phyloP scores from a whole-genome alignment of 495 filamentous ascomycete genomes.

The Thozetella sp. region DNA sequence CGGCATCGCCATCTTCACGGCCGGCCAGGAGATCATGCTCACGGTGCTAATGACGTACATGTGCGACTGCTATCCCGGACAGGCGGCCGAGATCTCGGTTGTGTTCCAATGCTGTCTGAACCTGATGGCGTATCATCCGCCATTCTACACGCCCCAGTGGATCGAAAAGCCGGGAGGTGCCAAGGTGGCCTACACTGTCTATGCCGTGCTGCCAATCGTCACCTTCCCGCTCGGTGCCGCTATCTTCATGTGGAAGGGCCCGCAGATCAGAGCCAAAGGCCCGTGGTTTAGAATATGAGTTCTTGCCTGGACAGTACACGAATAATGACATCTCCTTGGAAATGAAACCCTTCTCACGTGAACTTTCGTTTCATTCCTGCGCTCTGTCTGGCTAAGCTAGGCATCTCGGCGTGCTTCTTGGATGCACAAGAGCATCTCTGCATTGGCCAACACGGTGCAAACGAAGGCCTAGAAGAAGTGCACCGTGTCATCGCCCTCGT shows the following conservation, averaged over 20 bases:
- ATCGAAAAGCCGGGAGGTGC: not conserved
- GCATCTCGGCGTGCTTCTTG: too few relatives aligned
- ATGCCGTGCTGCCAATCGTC: not conserved
- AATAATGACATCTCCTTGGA: too few relatives aligned
- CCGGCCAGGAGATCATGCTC: slow-evolving; percentile 1
- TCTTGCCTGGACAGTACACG: not conserved
- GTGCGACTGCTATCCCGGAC: not conserved
- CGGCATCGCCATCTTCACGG: not conserved
- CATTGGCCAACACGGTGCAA: too few relatives aligned
- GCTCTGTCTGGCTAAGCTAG: too few relatives aligned
- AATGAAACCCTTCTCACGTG: too few relatives aligned
- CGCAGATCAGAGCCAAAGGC: not conserved
- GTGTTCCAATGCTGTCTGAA: slow-evolving; percentile 3
- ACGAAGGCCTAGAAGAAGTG: not conserved
- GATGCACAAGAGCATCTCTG: too few relatives aligned
- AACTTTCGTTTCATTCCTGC: too few relatives aligned
- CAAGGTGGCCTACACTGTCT: not conserved
- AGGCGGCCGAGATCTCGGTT: not conserved
- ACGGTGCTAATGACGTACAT: not conserved
- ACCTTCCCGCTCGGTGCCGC: not conserved
- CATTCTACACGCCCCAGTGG: slow-evolving; percentile 1
- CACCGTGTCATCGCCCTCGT: slow-evolving; percentile 3
- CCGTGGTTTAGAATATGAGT: not conserved
- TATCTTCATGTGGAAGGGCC: slow-evolving; percentile 1
- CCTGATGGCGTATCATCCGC: not conserved